Evolutionary conservation across 2,329 filamentous ascomycete genomes (phyloP), one percentile per base, ranked within the genome.

Genomic region (Albifimbria verrucaria): DNA sequence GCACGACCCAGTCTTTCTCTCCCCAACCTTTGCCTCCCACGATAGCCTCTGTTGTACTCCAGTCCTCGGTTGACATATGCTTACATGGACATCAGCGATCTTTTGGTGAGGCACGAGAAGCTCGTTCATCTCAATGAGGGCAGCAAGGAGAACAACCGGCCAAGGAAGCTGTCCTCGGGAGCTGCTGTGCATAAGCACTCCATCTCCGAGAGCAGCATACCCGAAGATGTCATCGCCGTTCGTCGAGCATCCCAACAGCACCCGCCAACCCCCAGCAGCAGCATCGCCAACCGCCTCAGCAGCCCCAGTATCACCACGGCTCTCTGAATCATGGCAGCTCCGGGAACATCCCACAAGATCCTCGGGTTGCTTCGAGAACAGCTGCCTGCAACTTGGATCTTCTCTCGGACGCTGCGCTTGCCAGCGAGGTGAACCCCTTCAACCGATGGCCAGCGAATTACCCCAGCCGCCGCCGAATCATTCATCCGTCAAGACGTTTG

Each of bases 11-110:
- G 32, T 12, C 32, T n/a, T 39, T 4, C 11, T 50, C 39, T 17
- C 49, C 28, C 12, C 49, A 36, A 9, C 17, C 21, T 20, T 42
- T 25, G 12, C 45, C 5, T 46, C 48, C 20, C 32, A 39, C 32
- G 5, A 39, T 39, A 39, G 12, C 11, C 5, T 39, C 32, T 5
- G 12, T n/a, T n/a, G n/a, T n/a, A 12, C 41, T 42, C 41, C 26
- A 46, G 25, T 50, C 52, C 21, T 28, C 7, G n/a, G 11, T 17
- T 18, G 41, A 55, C 50, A 55, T 32, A 60, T 66, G 59, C 79
- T 82, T 79, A 80, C 73, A 83, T 83, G 80, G 76, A 83, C 71
- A 83, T 81, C 72, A 85, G 82, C 59, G 82, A 85, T 67, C 77
- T 86, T 55, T 76, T 86, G 59, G 80, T 83, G 57, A 77, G 82